These are phyloP conservation scores for Microbotryum lychnidis-dioicae DNA, from an alignment of 1,284 basidiomycete species.

Conservation along the genomic window DNA sequence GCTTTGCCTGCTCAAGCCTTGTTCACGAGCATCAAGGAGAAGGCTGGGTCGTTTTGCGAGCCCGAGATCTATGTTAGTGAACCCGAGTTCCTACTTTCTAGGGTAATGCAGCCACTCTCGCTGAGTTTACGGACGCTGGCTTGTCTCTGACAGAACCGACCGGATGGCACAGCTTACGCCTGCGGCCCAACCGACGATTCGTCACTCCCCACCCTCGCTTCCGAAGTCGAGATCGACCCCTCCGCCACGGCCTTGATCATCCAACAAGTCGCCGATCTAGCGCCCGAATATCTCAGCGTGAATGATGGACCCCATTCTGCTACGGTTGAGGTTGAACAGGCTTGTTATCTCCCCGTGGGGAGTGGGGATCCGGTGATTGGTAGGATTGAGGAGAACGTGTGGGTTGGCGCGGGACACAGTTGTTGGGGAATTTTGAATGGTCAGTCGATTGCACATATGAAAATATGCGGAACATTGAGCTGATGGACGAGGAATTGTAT, in stretches of 20 bases:
- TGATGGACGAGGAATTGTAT: too few species aligned
- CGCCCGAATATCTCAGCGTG: constrained; percentile 42
- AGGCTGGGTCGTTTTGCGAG: constrained; percentile 41
- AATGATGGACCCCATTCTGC: constrained; percentile 34
- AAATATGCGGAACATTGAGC: too few species aligned
- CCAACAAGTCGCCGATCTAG: constrained; percentile 44
- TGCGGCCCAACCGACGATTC: constrained; percentile 39
- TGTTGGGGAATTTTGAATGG: constrained; percentile 46
- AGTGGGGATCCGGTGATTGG: constrained; percentile 48
- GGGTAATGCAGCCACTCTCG: background rate
- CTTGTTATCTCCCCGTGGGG: constrained; percentile 51
- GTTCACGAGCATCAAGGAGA: constrained; percentile 50
- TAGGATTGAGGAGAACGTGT: constrained; percentile 44
- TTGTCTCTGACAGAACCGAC: constrained; percentile 35
- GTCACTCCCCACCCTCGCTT: constrained; percentile 37
- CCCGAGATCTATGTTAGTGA: constrained; percentile 44
- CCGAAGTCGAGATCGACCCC: constrained; percentile 35
- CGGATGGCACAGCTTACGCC: constrained; percentile 41
- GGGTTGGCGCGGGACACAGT: constrained; percentile 44
- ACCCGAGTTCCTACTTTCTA: too few species aligned
- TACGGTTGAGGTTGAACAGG: constrained; percentile 43
- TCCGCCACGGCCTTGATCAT: constrained; percentile 43
- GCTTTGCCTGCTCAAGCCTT: constrained; percentile 43
- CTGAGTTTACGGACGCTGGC: constrained; percentile 8
- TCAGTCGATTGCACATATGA: constrained; percentile 21